Evolutionary conservation across 2,329 filamentous ascomycete species (phyloP).

Genomic region (Colletotrichum salicis): DNA sequence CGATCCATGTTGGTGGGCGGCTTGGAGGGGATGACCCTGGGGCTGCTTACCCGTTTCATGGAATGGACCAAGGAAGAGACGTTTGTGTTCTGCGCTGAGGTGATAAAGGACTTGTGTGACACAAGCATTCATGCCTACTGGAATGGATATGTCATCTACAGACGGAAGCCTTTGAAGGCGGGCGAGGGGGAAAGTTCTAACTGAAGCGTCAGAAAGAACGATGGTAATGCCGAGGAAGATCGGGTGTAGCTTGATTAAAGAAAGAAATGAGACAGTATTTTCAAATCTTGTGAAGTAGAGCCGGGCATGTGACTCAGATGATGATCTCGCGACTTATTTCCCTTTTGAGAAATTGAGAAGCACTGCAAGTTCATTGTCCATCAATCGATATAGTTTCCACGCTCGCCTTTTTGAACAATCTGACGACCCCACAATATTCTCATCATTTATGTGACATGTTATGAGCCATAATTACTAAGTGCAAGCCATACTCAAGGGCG

Average conservation of each 20-base stretch:
- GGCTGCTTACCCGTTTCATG: slow-evolving; percentile 42
- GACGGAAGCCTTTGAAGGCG: slow-evolving; percentile 6
- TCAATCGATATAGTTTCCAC: no score
- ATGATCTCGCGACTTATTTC: neutral
- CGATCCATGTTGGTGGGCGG: slow-evolving; percentile 37
- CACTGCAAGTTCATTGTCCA: no score
- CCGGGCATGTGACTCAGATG: neutral
- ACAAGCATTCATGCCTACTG: slow-evolving; percentile 43
- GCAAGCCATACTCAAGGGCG: no score
- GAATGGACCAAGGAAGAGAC: slow-evolving; percentile 42
- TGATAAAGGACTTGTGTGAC: slow-evolving; percentile 39
- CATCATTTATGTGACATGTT: no score
- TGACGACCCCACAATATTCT: no score
- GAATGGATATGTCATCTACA: slow-evolving; percentile 41
- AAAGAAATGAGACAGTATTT: neutral
- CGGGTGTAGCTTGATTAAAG: neutral
- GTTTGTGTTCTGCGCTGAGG: slow-evolving; percentile 38
- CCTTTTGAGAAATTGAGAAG: no score
- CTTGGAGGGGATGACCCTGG: slow-evolving; percentile 44
- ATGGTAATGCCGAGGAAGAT: neutral
- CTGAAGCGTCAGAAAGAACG: neutral
- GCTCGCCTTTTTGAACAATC: no score
- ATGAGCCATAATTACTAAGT: no score
- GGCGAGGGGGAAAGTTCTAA: neutral
- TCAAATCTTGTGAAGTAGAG: neutral